Base-by-base conservation (phyloP, 495 filamentous ascomycete genomes). In the Parathielavia appendiculata region DNA sequence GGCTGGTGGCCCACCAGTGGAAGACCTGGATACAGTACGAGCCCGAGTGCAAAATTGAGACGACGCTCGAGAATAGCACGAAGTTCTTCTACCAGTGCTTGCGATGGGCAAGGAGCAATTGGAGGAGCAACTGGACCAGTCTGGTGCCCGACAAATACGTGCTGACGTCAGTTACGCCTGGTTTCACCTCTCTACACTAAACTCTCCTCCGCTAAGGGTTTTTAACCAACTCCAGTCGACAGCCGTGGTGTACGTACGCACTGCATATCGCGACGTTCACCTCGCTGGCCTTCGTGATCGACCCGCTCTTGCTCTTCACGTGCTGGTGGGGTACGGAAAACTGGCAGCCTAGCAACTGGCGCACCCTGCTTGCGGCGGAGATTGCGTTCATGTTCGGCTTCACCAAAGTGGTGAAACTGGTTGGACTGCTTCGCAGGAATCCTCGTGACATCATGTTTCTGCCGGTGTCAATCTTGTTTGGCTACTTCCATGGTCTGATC, bases 91-190 rank as follows among this genome's bases (percentile, higher is more conserved):
- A 83, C 67, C 89, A 92, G 73, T 91, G 88, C 69, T 78, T 87
- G 9, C 82, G 89, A 26, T 92, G 89, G 89, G 87, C 87, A 22
- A 77, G 89, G 63, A 89, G 86, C 72, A 90, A 90, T 69, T 91
- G 86, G 85, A 77, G 88, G 62, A 89, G 86, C 71, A 92, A 92
- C 69, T 81, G 87, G 62, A 89, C 84, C 30, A 89, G 86, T 63
- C 83, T 90, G 73, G 79, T 87, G 57, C 77, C 76, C 65, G 87
- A 91, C 63, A 76, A 80, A 64, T 77, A 86, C 67, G 82, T 89
- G 66, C 85, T 81, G 77, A 79, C 74, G 84, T 89, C n/a, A n/a
- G n/a, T n/a, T n/a, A n/a, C n/a, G n/a, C n/a, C 75, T 79, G 84
- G 83, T 51, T 52, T 51, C 23, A 30, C 50, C 14, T 23, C 56